Percentiles rank a stretch among this genome's conserved stretches.
Conservation (phyloP, 169 alveolate species). For the Plasmodium sp. region DNA sequence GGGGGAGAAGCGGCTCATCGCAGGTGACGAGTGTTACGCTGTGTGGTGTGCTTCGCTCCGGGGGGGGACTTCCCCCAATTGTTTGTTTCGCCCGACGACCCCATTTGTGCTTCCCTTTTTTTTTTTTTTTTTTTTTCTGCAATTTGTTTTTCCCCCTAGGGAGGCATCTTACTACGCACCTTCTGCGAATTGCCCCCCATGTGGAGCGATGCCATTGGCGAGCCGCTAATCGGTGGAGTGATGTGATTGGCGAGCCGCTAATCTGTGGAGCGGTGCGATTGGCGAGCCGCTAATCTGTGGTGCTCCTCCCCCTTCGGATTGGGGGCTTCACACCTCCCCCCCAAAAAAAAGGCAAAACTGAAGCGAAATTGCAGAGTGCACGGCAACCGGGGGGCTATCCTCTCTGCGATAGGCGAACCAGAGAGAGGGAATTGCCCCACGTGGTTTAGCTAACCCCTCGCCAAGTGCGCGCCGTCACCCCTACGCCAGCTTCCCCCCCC, state of each 20-base stretch:
- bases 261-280: too few species aligned
- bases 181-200: neutral
- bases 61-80: neutral
- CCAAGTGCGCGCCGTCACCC: neutral
- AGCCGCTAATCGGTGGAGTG: neutral
- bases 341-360: neutral
- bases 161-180: neutral
- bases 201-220: neutral
- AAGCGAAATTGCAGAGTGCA: neutral
- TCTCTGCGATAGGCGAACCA: neutral
- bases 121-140: neutral
- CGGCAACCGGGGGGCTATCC: neutral
- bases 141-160: neutral
- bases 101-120: neutral
- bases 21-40: neutral
- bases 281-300: neutral
- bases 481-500: neutral
- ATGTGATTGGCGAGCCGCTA: too few species aligned
- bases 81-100: neutral
- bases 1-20: neutral
- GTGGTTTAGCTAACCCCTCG: neutral
- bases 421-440: neutral
- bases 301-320: neutral
- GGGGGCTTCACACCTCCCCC: neutral
- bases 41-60: neutral